Percentiles rank a stretch among this genome's conserved stretches.
These are phyloP conservation scores for Artomyces pyxidatus DNA, from an alignment of 768 basidiomycete genomes.

Conservation along the genomic window DNA sequence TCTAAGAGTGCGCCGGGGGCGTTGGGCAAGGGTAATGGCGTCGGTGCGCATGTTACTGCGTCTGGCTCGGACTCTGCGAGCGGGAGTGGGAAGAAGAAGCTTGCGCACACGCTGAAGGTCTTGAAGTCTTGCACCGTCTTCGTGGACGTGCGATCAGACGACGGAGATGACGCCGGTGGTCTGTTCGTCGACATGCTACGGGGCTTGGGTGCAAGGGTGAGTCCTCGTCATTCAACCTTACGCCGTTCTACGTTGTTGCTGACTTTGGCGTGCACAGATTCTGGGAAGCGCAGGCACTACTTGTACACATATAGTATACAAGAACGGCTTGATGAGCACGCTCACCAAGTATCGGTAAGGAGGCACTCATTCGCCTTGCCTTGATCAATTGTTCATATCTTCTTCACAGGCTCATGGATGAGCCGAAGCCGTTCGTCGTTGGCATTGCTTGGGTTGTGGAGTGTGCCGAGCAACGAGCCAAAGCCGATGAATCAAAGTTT, in stretches of 20 bases:
- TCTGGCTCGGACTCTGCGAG: conserved; percentile 22
- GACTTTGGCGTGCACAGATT: conserved; percentile 31
- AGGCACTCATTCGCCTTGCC: not conserved
- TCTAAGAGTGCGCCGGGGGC: conserved; percentile 28
- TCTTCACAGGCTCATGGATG: conserved; percentile 43
- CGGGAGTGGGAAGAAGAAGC: conserved; percentile 10
- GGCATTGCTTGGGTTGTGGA: conserved; percentile 88
- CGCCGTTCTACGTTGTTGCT: not conserved
- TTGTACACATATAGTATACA: conserved; percentile 81
- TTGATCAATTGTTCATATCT: not conserved
- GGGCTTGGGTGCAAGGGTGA: conserved; percentile 72
- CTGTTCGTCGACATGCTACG: conserved; percentile 81
- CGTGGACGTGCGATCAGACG: conserved; percentile 70
- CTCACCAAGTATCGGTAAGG: conserved; percentile 60
- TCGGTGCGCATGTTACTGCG: conserved; percentile 17
- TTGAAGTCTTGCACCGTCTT: conserved; percentile 73
- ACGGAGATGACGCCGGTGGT: conserved; percentile 73
- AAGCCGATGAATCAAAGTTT: conserved; percentile 58
- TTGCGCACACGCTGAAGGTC: conserved; percentile 33
- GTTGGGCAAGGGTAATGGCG: conserved; percentile 19
- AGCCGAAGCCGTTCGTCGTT: conserved; percentile 66
- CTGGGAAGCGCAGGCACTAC: conserved; percentile 58
- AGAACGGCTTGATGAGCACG: conserved; percentile 73
- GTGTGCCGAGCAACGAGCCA: conserved; percentile 61
- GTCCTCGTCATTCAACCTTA: conserved; percentile 17